Conservation (phyloP, 805 yeast genomes). For the Saccharomycopsis microspora region DNA sequence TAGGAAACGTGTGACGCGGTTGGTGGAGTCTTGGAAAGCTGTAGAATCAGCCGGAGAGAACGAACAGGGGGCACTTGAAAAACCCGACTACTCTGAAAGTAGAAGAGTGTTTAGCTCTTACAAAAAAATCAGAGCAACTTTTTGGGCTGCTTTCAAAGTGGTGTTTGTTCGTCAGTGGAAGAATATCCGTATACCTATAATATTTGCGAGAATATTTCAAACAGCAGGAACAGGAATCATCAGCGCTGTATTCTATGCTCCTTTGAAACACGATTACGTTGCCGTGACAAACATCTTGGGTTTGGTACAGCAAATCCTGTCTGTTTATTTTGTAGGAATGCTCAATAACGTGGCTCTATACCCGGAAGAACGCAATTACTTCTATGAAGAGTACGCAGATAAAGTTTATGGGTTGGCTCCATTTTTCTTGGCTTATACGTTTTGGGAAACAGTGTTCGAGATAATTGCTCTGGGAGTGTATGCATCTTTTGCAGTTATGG, state of each 20-base stretch:
- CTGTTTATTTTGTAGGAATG: slow-evolving; percentile 70
- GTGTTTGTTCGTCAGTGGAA: slow-evolving; percentile 26
- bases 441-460: slow-evolving; percentile 62
- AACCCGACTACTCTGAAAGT: neutral
- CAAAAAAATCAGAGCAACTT: slow-evolving; percentile 18
- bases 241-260: slow-evolving; percentile 57
- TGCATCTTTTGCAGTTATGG: slow-evolving; percentile 52
- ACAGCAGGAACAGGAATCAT: slow-evolving; percentile 52
- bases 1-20: slow-evolving; percentile 27
- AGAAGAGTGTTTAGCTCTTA: slow-evolving; percentile 13
- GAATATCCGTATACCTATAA: slow-evolving; percentile 39
- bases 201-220: slow-evolving; percentile 56
- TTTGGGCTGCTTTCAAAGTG: slow-evolving; percentile 6
- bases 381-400: slow-evolving; percentile 71
- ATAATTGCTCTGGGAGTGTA: slow-evolving; percentile 46
- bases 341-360: slow-evolving; percentile 66
- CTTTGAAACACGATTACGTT: slow-evolving; percentile 31
- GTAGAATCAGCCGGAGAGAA: neutral
- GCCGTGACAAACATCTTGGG: slow-evolving; percentile 66
- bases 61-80: neutral
- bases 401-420: slow-evolving; percentile 55
- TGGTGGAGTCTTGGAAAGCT: slow-evolving; percentile 29
- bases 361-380: slow-evolving; percentile 62
- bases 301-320: slow-evolving; percentile 59
- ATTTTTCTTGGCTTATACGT: slow-evolving; percentile 47